These are phyloP conservation scores for Monilinia vaccinii-corymbosi DNA, from an alignment of 2,329 filamentous ascomycete species.

Conservation along the genomic window DNA sequence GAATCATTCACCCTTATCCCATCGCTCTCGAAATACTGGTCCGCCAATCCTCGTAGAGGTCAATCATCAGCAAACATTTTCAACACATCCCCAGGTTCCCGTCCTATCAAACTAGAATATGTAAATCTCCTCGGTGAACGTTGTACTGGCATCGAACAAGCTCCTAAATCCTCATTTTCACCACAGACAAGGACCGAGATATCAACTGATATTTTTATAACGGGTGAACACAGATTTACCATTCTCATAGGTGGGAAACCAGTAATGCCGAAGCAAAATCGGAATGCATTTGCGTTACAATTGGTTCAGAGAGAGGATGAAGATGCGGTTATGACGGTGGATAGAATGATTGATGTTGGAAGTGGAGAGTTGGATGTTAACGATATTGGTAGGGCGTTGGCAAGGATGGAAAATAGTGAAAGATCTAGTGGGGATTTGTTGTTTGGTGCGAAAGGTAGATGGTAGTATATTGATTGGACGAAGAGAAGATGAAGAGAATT, in stretches of 20 bases:
- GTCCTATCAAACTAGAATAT: slow-evolving; percentile 25
- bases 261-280: neutral
- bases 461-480: slow-evolving; percentile 17
- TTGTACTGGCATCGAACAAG: slow-evolving; percentile 27
- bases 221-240: slow-evolving; percentile 28
- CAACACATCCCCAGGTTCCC: slow-evolving; percentile 16
- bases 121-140: slow-evolving; percentile 29
- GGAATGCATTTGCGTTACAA: slow-evolving; percentile 15
- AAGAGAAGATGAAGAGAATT: slow-evolving; percentile 2
- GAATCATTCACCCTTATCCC: slow-evolving; percentile 28
- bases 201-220: slow-evolving; percentile 25
- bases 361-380: slow-evolving; percentile 45
- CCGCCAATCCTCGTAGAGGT: slow-evolving; percentile 19
- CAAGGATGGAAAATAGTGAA: slow-evolving; percentile 39
- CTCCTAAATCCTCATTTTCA: slow-evolving; percentile 13
- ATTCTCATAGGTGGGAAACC: slow-evolving; percentile 20
- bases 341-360: neutral
- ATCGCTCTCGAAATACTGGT: slow-evolving; percentile 28
- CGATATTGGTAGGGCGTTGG: slow-evolving; percentile 53
- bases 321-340: slow-evolving; percentile 8
- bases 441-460: slow-evolving; percentile 36
- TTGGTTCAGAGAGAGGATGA: slow-evolving; percentile 20
- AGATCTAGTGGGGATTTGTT: slow-evolving; percentile 14
- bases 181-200: slow-evolving; percentile 7
- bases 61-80: slow-evolving; percentile 22